phyloP scores from a whole-genome alignment of 148 eudicot genomes.

The Rhododendron ovatum region DNA sequence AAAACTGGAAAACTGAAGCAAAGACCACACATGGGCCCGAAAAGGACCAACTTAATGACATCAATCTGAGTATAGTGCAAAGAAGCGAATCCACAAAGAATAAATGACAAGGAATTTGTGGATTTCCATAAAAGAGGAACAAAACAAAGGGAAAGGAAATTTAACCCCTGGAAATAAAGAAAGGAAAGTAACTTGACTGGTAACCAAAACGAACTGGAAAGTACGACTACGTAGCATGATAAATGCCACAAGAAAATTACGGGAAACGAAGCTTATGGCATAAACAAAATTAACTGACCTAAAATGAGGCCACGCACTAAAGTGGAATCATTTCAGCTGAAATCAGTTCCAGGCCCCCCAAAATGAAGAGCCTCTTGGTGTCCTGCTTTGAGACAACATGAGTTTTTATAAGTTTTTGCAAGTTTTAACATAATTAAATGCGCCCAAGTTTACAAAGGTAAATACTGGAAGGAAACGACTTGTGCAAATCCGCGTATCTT shows the following conservation, averaged over 20 bases:
- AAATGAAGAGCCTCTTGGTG: conserved; percentile 90
- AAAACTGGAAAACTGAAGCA: conserved; percentile 11
- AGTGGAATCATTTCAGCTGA: conserved; percentile 97
- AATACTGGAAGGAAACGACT: conserved; percentile 71
- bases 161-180: conserved; percentile 17
- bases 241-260: conserved; percentile 56
- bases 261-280: conserved; percentile 40
- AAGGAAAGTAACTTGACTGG: conserved; percentile 23
- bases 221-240: conserved; percentile 46
- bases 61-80: neutral
- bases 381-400: conserved; percentile 97
- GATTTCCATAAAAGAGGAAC: conserved; percentile 18
- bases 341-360: conserved; percentile 98
- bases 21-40: neutral
- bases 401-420: conserved; percentile 68
- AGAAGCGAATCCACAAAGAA: conserved; percentile 13
- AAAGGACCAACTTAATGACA: neutral
- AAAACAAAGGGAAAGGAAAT: conserved; percentile 17
- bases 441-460: conserved; percentile 61
- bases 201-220: conserved; percentile 35
- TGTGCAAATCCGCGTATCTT: conserved; percentile 30
- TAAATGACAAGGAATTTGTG: conserved; percentile 6
- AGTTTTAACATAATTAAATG: conserved; percentile 37
- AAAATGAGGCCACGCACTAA: conserved; percentile 89
- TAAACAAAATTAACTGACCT: conserved; percentile 85